phyloP scores from a whole-genome alignment of 768 basidiomycete species.

The Epithele typhae region DNA sequence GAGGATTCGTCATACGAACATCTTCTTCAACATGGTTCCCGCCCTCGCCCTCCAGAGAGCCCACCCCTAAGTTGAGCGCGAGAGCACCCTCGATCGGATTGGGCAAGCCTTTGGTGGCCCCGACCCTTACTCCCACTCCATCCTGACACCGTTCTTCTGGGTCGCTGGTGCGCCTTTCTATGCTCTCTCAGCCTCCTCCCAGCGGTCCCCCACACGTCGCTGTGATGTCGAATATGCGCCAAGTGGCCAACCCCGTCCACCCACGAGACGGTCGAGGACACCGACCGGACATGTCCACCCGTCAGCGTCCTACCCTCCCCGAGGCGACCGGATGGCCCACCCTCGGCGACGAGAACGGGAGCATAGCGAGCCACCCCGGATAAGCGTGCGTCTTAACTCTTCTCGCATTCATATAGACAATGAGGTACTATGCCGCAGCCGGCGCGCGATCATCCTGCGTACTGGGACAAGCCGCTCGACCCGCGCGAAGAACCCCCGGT shows the following conservation, averaged over 20 bases:
- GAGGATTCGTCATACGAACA: constrained; percentile 17
- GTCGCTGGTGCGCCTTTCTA: constrained; percentile 17
- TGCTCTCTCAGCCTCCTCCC: constrained; percentile 12
- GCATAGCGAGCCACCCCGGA: constrained; percentile 7
- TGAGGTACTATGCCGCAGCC: not conserved
- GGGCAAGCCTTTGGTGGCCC: constrained; percentile 24
- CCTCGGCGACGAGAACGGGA: constrained; percentile 8
- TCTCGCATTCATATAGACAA: not conserved
- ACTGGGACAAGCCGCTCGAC: constrained; percentile 12
- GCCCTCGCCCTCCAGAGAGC: constrained; percentile 10
- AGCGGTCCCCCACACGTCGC: constrained; percentile 6
- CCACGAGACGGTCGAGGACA: constrained; percentile 6
- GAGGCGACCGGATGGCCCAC: not conserved
- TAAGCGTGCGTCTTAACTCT: not conserved
- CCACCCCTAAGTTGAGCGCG: constrained; percentile 26
- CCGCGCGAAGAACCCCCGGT: constrained; percentile 23
- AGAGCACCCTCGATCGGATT: constrained; percentile 23
- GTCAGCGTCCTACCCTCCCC: constrained; percentile 8
- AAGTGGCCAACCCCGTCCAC: constrained; percentile 18
- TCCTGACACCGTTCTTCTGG: constrained; percentile 14
- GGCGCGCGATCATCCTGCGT: constrained; percentile 9
- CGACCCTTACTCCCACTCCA: constrained; percentile 13
- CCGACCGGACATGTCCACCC: constrained; percentile 19
- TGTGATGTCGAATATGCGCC: constrained; percentile 10
- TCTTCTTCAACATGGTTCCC: constrained; percentile 4